Conservation (phyloP, 441 rosid species). For the Erysimum cheiri region DNA sequence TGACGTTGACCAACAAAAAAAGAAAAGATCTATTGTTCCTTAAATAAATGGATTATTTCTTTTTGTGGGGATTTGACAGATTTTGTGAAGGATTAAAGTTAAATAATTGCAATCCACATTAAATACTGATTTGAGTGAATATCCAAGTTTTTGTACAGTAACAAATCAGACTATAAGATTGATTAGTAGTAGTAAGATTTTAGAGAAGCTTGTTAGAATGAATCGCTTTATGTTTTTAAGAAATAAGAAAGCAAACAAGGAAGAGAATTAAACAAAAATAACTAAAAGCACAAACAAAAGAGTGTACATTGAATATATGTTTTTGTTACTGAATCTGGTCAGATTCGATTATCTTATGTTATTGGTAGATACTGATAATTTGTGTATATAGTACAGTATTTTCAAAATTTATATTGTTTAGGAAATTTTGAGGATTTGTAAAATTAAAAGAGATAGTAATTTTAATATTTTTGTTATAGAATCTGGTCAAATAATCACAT, state of each 20-base stretch:
- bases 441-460: too few species aligned
- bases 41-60: neutral
- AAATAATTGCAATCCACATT: neutral
- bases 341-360: neutral
- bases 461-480: neutral
- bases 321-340: neutral
- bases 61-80: slow-evolving; percentile 19
- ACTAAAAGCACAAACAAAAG: neutral
- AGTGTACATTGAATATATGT: too few species aligned
- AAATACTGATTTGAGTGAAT: neutral
- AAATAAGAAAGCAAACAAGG: neutral
- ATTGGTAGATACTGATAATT: neutral
- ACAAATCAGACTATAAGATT: slow-evolving; percentile 7
- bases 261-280: too few species aligned
- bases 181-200: neutral
- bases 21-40: neutral
- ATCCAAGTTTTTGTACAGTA: neutral
- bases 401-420: neutral
- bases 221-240: neutral
- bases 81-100: neutral
- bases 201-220: neutral
- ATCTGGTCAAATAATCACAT: neutral
- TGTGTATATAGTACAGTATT: too few species aligned
- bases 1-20: neutral
- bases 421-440: neutral